Conservation (phyloP, 2,329 filamentous ascomycete species). For the Paracorniculantispora psalliotae region DNA sequence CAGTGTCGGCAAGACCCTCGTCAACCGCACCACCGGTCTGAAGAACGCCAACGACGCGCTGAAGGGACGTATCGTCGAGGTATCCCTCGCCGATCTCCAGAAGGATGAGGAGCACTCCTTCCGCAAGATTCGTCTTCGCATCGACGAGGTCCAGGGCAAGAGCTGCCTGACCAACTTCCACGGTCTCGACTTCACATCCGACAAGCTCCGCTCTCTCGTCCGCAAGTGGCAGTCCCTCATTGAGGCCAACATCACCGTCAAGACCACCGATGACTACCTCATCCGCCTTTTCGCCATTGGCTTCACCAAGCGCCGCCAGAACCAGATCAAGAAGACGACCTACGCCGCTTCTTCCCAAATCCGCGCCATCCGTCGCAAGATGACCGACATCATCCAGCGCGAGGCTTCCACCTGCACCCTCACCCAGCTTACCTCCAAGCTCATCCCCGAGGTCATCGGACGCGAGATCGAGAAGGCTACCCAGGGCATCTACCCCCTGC, state of each 20-base stretch:
- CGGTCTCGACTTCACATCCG: constrained; percentile 99
- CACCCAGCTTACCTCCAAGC: constrained; percentile 94
- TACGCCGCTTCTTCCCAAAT: constrained; percentile 97
- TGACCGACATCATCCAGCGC: constrained; percentile 97
- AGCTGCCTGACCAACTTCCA: constrained; percentile 99
- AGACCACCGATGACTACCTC: constrained; percentile 99
- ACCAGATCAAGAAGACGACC: constrained; percentile 99
- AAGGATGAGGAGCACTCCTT: constrained; percentile 99
- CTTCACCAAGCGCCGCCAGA: constrained; percentile 98
- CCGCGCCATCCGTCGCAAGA: constrained; percentile 97
- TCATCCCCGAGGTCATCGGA: constrained; percentile 98
- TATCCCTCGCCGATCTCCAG: constrained; percentile 97
- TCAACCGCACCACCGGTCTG: constrained; percentile 98
- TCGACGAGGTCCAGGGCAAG: constrained; percentile 99
- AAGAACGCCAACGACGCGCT: constrained; percentile 99
- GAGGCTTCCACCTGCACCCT: constrained; percentile 94
- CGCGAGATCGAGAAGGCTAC: constrained; percentile 99
- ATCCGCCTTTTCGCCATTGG: constrained; percentile 98
- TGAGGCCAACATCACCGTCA: constrained; percentile 99
- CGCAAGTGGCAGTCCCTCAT: constrained; percentile 99
- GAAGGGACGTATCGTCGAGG: constrained; percentile 98
- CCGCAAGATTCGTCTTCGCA: constrained; percentile 98
- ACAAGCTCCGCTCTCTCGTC: constrained; percentile 98
- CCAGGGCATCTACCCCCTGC: constrained; percentile 98
- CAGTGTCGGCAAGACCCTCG: constrained; percentile 99